phyloP scores from a whole-genome alignment of 352 stramenopile genomes.

The Pythium rishiriense region DNA sequence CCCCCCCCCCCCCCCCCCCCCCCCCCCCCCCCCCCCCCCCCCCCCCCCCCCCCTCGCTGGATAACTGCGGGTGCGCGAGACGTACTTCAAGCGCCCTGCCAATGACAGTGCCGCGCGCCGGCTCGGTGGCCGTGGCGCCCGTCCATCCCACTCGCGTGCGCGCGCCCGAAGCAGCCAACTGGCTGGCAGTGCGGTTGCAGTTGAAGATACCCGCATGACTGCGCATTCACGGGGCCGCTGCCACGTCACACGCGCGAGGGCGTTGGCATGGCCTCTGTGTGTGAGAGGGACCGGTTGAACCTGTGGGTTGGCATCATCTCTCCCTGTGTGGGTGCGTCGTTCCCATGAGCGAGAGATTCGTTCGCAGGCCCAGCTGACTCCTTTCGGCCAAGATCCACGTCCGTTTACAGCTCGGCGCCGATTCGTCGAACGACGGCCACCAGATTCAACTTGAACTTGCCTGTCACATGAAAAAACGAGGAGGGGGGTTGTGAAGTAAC shows the following conservation, averaged over 20 bases:
- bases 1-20: no score
- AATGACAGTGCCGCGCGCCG: not conserved
- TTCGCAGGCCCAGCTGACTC: conserved; percentile 10
- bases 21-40: no score
- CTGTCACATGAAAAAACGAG: conserved; percentile 12
- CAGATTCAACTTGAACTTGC: conserved; percentile 26
- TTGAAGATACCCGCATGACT: not conserved
- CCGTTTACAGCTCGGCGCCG: conserved; percentile 5
- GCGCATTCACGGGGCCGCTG: conserved; percentile 12
- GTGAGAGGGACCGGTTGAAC: not conserved
- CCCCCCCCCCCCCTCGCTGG: no score
- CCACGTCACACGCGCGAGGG: conserved; percentile 15
- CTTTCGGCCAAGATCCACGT: not conserved
- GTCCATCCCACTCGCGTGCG: not conserved
- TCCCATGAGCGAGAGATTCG: conserved; percentile 1
- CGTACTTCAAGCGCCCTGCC: not conserved
- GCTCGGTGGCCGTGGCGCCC: not conserved
- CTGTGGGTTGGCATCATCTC: not conserved
- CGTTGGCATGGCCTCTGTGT: not conserved
- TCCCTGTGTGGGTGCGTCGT: not conserved
- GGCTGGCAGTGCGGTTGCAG: not conserved
- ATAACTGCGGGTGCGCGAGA: not conserved
- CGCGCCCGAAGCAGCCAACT: not conserved
- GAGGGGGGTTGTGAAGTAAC: conserved; percentile 12
- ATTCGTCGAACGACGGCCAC: conserved; percentile 6